phyloP scores from a whole-genome alignment of 805 yeast genomes.

The Candida tibetensis region DNA sequence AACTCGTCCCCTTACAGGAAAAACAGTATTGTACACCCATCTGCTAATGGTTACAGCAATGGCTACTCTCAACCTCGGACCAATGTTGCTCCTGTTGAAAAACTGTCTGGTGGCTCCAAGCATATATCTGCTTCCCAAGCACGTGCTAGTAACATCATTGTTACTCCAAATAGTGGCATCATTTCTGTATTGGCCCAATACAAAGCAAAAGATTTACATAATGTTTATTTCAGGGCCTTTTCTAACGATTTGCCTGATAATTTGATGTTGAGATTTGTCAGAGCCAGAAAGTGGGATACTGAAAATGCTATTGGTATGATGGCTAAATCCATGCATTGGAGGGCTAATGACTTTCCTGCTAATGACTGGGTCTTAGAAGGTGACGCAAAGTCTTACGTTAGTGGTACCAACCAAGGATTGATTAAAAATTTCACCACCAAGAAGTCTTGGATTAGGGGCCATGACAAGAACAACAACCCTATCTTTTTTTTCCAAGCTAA shows the following conservation, averaged over 20 bases:
- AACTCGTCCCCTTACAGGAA: constrained; percentile 3
- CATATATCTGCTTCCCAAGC: neutral
- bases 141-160: constrained; percentile 1
- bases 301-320: constrained; percentile 69
- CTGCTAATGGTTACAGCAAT: neutral
- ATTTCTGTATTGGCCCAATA: constrained; percentile 51
- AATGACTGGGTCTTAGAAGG: constrained; percentile 67
- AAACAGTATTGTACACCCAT: constrained; percentile 5
- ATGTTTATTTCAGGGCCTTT: constrained; percentile 54
- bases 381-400: constrained; percentile 58
- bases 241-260: constrained; percentile 85
- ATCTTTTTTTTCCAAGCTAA: constrained; percentile 78
- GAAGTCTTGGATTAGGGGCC: constrained; percentile 74
- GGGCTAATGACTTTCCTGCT: constrained; percentile 56
- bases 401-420: constrained; percentile 42
- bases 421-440: constrained; percentile 57
- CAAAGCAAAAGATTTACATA: constrained; percentile 49
- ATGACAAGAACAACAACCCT: constrained; percentile 72
- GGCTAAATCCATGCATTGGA: constrained; percentile 73
- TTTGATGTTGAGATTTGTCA: constrained; percentile 65
- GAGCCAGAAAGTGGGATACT: constrained; percentile 86
- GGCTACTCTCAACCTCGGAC: neutral
- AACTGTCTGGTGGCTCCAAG: neutral
- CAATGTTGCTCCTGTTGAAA: neutral
- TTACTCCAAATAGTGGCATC: constrained; percentile 34